Evolutionary conservation across 1,284 basidiomycete species (phyloP), one percentile per base, ranked within the genome.

Genomic region (Pisolithus thermaeus): DNA sequence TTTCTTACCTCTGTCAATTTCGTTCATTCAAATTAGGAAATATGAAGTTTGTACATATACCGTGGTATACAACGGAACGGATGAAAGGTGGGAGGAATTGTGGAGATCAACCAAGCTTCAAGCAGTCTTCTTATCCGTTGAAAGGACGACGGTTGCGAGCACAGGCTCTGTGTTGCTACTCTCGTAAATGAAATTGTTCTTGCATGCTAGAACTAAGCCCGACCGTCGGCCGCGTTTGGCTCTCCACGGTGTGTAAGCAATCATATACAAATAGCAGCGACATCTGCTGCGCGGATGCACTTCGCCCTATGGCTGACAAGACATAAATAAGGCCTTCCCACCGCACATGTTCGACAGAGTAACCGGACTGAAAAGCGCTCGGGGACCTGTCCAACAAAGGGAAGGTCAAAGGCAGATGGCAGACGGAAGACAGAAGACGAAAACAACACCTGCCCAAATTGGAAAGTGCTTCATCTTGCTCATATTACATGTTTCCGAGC

Each of bases 381-480:
- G 42, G 28, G 20, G 12, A 44, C 27, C 12, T 28, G 14, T 20
- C 16, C 25, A 46, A 35, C 35, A 36, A 25, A 45, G n/a, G 8
- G 27, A 46, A 51, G 59, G 35, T 54, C 45, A 36, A 52, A 48
- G 7, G 39, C 11, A 20, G 18, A 20, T 20, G 7, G 39, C 11
- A 35, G 7, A 39, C 51, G 49, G 32, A 50, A 46, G 55, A n/a
- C 52, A 27, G 43, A 48, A 14, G 43, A 36, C 23, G 32, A 55
- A 42, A 46, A 60, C 51, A 49, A 61, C 38, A 22, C 42, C 39
- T 48, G 22, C 56, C 45, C 32, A 51, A 54, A 30, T 37, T 16
- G 4, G 28, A 8, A 46, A 14, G 44, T 30, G 22, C 49, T 30
- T 46, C 11, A 38, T 38, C n/a, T 4, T 7, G 43, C 40, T 46